phyloP scores from a whole-genome alignment of 495 filamentous ascomycete species.

The Podospora didyma region DNA sequence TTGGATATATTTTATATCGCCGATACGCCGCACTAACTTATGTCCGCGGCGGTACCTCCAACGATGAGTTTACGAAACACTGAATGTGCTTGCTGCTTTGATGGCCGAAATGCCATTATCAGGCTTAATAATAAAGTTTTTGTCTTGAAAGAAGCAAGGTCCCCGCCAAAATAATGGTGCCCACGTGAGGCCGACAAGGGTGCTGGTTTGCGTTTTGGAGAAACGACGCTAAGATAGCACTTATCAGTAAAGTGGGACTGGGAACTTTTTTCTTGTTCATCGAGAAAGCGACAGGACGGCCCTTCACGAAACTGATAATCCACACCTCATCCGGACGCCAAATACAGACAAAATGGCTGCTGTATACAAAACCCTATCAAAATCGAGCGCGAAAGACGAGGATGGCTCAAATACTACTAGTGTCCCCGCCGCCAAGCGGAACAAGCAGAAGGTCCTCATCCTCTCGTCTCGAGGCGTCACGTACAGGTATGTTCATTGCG shows the following conservation, averaged over 20 bases:
- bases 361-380: slow-evolving; percentile 90
- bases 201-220: neutral
- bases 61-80: no score
- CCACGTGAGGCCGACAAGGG: neutral
- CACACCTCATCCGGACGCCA: neutral
- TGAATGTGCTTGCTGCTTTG: no score
- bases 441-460: slow-evolving; percentile 82
- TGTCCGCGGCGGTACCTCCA: no score
- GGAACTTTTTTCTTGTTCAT: slow-evolving; percentile 22
- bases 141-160: no score
- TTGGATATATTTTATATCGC: no score
- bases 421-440: slow-evolving; percentile 37
- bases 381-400: slow-evolving; percentile 48
- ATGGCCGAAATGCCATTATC: no score
- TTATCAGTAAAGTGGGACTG: slow-evolving; percentile 22
- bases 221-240: slow-evolving; percentile 20
- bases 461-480: slow-evolving; percentile 87
- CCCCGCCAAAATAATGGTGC: neutral
- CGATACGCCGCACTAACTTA: no score
- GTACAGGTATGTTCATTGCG: slow-evolving; percentile 53
- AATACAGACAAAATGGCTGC: slow-evolving; percentile 65
- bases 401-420: slow-evolving; percentile 29
- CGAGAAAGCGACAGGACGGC: neutral
- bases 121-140: no score
- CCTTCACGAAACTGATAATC: slow-evolving; percentile 6